A percentile compares a stretch with the other conserved stretches of the same genome.
Evolutionary conservation across 2,329 filamentous ascomycete genomes (phyloP).

Genomic region (Iodosphaeria phyllophila): DNA sequence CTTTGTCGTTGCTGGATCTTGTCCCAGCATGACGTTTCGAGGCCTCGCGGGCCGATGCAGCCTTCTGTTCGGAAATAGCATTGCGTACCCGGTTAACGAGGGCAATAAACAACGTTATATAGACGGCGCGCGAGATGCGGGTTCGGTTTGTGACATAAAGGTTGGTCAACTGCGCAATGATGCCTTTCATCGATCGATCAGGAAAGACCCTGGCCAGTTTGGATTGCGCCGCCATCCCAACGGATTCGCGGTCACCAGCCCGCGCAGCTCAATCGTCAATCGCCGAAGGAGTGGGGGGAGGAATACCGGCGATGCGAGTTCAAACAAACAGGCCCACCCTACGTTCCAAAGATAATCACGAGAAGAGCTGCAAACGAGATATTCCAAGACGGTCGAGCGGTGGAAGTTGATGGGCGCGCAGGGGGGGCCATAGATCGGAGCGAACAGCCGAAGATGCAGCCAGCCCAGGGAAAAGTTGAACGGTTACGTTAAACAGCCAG

Average conservation of each 20-base stretch:
- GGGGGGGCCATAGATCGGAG: too few species aligned
- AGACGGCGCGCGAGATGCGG: conserved; percentile 66
- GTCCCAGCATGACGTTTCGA: conserved; percentile 34
- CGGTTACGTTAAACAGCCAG: too few species aligned
- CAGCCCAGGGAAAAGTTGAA: too few species aligned
- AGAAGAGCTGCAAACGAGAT: too few species aligned
- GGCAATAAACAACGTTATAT: conserved; percentile 63
- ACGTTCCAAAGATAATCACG: too few species aligned
- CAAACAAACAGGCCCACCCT: too few species aligned
- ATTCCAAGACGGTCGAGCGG: too few species aligned
- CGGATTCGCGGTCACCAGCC: not conserved
- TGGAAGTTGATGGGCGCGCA: too few species aligned
- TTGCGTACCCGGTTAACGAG: conserved; percentile 75
- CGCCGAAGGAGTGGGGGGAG: too few species aligned
- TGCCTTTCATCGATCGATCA: conserved; percentile 44
- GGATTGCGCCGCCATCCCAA: conserved; percentile 54
- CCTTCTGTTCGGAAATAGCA: conserved; percentile 86
- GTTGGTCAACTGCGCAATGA: conserved; percentile 46
- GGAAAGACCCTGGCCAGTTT: conserved; percentile 48
- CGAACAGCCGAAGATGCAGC: too few species aligned
- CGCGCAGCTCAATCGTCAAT: too few species aligned
- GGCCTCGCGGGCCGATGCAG: conserved; percentile 51
- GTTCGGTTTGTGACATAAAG: conserved; percentile 68
- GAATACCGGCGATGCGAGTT: too few species aligned
- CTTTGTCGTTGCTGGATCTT: conserved; percentile 21